phyloP scores from a whole-genome alignment of 2,329 filamentous ascomycete genomes.

The Ophiosphaerella narmari region DNA sequence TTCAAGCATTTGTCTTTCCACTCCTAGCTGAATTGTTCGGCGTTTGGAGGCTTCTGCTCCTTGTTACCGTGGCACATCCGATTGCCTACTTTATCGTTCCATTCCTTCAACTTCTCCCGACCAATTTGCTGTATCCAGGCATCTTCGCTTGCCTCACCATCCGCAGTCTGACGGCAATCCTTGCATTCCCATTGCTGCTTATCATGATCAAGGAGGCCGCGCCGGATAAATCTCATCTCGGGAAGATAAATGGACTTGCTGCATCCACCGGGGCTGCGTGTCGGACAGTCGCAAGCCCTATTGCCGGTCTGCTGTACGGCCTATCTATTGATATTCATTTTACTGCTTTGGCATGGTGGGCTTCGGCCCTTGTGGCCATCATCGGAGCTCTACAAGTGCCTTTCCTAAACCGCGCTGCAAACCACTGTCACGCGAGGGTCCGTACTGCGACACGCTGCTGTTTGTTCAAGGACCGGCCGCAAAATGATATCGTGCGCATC shows the following conservation, averaged over 20 bases:
- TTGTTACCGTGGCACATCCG: constrained; percentile 69
- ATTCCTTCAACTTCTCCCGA: constrained; percentile 65
- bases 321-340: constrained; percentile 61
- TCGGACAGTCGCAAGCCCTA: constrained; percentile 70
- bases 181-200: constrained; percentile 69
- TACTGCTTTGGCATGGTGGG: constrained; percentile 68
- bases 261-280: constrained; percentile 73
- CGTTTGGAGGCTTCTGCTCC: constrained; percentile 68
- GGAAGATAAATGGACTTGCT: constrained; percentile 73
- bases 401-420: constrained; percentile 57
- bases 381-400: constrained; percentile 61
- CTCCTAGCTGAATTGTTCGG: constrained; percentile 66
- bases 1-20: constrained; percentile 74
- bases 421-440: constrained; percentile 33
- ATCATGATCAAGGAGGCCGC: constrained; percentile 76
- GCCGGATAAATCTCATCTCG: constrained; percentile 64
- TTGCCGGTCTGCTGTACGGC: constrained; percentile 70
- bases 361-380: constrained; percentile 60
- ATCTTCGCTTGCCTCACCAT: constrained; percentile 69
- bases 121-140: constrained; percentile 59
- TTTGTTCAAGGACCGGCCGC: constrained; percentile 19
- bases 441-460: constrained; percentile 27
- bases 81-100: constrained; percentile 71
- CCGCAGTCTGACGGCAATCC: constrained; percentile 70
- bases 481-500: constrained; percentile 30